phyloP scores from a whole-genome alignment of 164 flowering plant genomes.

The Vitis rupestris region DNA sequence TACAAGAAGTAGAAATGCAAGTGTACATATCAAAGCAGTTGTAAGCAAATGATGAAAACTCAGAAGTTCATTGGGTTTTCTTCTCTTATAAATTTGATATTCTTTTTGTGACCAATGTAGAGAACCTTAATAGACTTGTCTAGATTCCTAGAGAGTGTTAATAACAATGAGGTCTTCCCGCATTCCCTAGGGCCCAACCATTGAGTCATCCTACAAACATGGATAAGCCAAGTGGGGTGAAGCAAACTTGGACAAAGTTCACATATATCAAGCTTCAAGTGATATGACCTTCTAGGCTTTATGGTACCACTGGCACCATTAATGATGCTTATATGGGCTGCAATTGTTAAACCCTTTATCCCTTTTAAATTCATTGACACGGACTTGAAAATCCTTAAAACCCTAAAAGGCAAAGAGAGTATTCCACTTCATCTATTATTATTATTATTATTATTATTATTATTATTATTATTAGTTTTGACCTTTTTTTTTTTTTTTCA shows the following conservation, averaged over 20 bases:
- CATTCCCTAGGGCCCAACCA: constrained; percentile 47
- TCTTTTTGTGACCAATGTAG: background rate
- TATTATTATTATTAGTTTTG: no score
- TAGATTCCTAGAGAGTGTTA: constrained; percentile 40
- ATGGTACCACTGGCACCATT: constrained; percentile 30
- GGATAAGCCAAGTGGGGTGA: constrained; percentile 1
- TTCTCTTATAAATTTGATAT: no score
- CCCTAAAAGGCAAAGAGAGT: no score
- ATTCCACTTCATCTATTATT: no score
- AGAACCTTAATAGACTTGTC: constrained; percentile 31
- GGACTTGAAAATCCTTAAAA: no score
- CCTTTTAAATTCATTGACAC: no score
- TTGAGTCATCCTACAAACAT: constrained; percentile 38
- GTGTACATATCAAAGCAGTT: no score
- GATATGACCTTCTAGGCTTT: constrained; percentile 38
- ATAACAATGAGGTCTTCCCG: constrained; percentile 41
- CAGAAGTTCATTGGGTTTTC: background rate
- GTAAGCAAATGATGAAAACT: background rate
- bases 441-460: no score
- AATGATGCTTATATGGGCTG: constrained; percentile 31
- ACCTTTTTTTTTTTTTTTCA: no score
- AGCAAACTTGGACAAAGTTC: background rate
- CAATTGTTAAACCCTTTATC: background rate
- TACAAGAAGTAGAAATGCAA: background rate
- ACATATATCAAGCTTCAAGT: background rate